A percentile compares a stretch with the other conserved stretches of the same genome.
Evolutionary conservation across 441 rosid species (phyloP).

Genomic region (Gossypium armourianum): DNA sequence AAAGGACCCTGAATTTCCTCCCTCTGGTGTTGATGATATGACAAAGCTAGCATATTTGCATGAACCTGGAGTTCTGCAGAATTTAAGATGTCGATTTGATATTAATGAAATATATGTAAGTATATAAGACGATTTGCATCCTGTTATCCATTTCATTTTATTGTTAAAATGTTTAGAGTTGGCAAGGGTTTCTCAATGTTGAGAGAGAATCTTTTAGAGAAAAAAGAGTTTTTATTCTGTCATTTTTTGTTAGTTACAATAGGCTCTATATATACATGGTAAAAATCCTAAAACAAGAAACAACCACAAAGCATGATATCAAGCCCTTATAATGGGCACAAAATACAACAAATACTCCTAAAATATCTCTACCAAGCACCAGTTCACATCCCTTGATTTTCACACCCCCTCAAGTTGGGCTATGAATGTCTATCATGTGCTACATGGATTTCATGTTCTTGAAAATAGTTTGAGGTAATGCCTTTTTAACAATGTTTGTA

Average conservation of each 20-base stretch:
- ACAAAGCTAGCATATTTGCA: constrained; percentile 86
- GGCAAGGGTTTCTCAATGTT: neutral
- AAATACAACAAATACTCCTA: neutral
- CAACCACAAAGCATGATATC: neutral
- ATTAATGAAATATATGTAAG: constrained; percentile 83
- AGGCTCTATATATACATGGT: neutral
- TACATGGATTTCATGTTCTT: neutral
- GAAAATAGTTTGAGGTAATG: neutral
- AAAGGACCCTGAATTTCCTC: constrained; percentile 82
- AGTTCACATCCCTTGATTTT: neutral
- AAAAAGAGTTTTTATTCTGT: neutral
- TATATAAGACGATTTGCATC: constrained; percentile 17
- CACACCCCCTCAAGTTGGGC: no score
- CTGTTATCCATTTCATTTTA: constrained; percentile 2
- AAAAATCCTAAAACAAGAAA: neutral
- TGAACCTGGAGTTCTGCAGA: constrained; percentile 80
- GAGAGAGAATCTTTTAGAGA: neutral
- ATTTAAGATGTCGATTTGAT: constrained; percentile 55
- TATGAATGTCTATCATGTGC: neutral
- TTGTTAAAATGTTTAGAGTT: neutral
- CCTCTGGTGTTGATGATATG: constrained; percentile 83
- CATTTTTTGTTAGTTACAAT: neutral
- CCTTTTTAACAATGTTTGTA: no score
- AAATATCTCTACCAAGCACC: neutral
- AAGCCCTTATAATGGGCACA: neutral